Evolutionary conservation across 140 eudicot species (phyloP).

Genomic region (Stevia rebaudiana): DNA sequence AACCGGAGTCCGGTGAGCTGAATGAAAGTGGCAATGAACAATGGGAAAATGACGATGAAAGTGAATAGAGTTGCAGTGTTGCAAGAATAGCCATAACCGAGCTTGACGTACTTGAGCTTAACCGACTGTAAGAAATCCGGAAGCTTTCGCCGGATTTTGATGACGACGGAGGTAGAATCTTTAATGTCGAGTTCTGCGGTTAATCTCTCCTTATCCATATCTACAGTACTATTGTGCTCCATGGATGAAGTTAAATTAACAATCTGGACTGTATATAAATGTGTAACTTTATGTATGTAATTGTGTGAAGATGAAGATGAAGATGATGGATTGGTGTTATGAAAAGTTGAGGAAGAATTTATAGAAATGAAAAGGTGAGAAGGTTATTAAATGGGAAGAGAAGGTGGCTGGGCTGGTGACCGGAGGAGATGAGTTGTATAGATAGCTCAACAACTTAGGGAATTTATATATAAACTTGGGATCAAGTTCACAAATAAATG

Average conservation of each 20-base stretch:
- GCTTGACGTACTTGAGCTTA: constrained; percentile 83
- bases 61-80: constrained; percentile 49
- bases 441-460: too few species aligned
- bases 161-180: constrained; percentile 65
- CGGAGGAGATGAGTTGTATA: too few species aligned
- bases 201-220: constrained; percentile 74
- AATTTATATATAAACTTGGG: too few species aligned
- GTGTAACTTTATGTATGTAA: background rate
- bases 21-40: constrained; percentile 40
- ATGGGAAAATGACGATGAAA: constrained; percentile 38
- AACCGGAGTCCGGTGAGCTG: constrained; percentile 42
- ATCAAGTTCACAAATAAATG: too few species aligned
- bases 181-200: constrained; percentile 82
- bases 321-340: background rate
- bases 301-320: too few species aligned
- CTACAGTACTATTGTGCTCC: constrained; percentile 45
- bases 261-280: background rate
- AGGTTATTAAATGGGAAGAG: too few species aligned
- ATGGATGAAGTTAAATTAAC: background rate
- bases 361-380: too few species aligned
- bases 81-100: constrained; percentile 69
- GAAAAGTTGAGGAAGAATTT: too few species aligned
- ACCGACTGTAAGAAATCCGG: constrained; percentile 82
- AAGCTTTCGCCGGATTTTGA: constrained; percentile 63
- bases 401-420: too few species aligned